Base-by-base conservation (phyloP, 345 rosid genomes). In the Gossypium bickii region DNA sequence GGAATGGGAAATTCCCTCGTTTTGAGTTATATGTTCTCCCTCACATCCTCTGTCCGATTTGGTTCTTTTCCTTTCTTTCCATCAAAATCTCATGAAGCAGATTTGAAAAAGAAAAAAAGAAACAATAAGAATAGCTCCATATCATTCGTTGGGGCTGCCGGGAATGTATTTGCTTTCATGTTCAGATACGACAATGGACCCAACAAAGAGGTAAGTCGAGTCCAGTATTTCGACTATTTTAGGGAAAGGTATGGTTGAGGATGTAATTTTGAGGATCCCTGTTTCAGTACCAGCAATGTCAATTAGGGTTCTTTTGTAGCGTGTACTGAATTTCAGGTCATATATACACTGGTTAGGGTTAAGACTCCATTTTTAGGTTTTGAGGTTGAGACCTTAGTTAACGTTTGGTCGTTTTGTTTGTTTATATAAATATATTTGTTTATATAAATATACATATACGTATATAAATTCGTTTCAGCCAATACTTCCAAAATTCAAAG, bases 21-120 rank as follows among this genome's bases (percentile, higher is more conserved):
- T 71, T 72, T 74, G 80, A 83, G 79, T 79, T 69, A 55, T 71
- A 77, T 80, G 56, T 67, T 77, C 67, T 24, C 38, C 38, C 49
- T 65, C 72, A 56, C 20, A 61, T 82, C 79, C 66, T 79, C 62
- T 55, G 62, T 22, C 16, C 17, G 34, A 55, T 69, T 76, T 41
- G 22, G 16, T 59, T 51, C 71, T 62, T 67, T 53, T 9, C 82
- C 80, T 75, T 70, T 77, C 76, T 76, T 79, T 55, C 76, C 65
- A 60, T 60, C 34, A 47, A 34, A 34, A 62, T 60, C 74, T 52
- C 16, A 51, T 11, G 55, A 71, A 58, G n/a, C 15, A 12, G 27
- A 56, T 44, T 52, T 7, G 56, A 59, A 76, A n/a, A 18, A 55
- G 2, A 74, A 79, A 18, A n/a, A 57, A 57, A 20, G 10, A 20